Evolutionary conservation across 805 yeast genomes (phyloP).

Genomic region (Naumovozyma castellii): DNA sequence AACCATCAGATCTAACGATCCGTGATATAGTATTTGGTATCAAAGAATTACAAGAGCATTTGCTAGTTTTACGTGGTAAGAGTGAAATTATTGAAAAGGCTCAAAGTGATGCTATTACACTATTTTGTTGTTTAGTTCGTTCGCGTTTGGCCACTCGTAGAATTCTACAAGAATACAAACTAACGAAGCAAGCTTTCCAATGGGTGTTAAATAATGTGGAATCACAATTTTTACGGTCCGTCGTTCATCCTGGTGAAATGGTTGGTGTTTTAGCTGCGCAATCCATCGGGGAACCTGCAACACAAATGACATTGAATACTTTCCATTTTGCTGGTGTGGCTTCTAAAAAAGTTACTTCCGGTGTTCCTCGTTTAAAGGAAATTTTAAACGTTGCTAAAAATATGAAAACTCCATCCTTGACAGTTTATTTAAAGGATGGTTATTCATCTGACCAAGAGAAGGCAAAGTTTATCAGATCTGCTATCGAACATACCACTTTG

Average conservation of each 20-base stretch:
- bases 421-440: conserved; percentile 79
- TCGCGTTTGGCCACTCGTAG: conserved; percentile 88
- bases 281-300: conserved; percentile 96
- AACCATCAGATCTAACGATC: conserved; percentile 82
- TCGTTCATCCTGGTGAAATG: conserved; percentile 97
- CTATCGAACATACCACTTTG: conserved; percentile 92
- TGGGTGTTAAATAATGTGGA: conserved; percentile 96
- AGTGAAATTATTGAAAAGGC: conserved; percentile 70
- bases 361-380: conserved; percentile 97
- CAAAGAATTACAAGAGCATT: conserved; percentile 51
- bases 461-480: conserved; percentile 92
- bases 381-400: conserved; percentile 96
- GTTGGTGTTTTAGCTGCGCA: conserved; percentile 97
- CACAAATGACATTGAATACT: conserved; percentile 94
- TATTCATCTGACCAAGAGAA: conserved; percentile 81
- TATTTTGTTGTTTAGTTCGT: conserved; percentile 86
- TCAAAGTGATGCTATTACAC: conserved; percentile 79
- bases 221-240: conserved; percentile 81
- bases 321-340: conserved; percentile 98
- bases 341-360: conserved; percentile 89
- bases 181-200: conserved; percentile 78
- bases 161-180: conserved; percentile 80
- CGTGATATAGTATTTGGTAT: conserved; percentile 72
- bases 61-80: conserved; percentile 76
- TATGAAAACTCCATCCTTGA: conserved; percentile 97